Base-by-base conservation (phyloP, 768 basidiomycete genomes). In the Mycena sanguinolenta region DNA sequence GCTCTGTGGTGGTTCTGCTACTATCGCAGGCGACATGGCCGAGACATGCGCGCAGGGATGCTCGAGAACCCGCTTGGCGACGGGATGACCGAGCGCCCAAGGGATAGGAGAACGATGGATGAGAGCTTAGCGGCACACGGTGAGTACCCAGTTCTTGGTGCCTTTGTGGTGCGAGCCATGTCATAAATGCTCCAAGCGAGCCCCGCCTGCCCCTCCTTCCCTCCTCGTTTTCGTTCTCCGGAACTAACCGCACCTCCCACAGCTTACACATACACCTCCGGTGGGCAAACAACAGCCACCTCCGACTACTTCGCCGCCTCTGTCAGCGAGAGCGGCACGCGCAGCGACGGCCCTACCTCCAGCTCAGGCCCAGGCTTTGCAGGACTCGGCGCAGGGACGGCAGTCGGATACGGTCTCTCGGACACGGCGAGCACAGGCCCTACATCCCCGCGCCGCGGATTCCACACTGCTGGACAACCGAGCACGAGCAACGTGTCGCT, bases 381-480 rank as follows among this genome's bases (percentile, higher is more conserved):
- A 5, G 69, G 63, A 8, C 63, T 70, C 38, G 68, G 68, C 32
- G 68, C 68, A 16, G 60, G 42, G 39, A 16, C 27, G 23, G 39
- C 39, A 16, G 58, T 17, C 3, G 49, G 23, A 12, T 25, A 50
- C 23, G 49, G 49, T 7, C 25, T 44, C 44, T 65, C 59, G 50
- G 58, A 65, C 36, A 53, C 69, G 50, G 4, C 54, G 25, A 39
- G 58, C 58, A 60, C 42, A 12, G 39, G 39, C 32, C 44, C 46
- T 27, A 9, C 12, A 34, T 9, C 71, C 46, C 67, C 58, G 27
- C 52, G 58, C n/a, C 71, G 70, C 46, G 58, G 62, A n/a, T 25
- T 72, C 53, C 71, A 73, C 55, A 72, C 67, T 10, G 46, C 64
- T 10, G 63, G 63, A 4, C 67, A 69, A 58, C 42, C 63, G 62